Percentiles rank a stretch among this genome's conserved stretches.
Conservation (phyloP, 768 basidiomycete genomes). For the Lepiota subincarnata region DNA sequence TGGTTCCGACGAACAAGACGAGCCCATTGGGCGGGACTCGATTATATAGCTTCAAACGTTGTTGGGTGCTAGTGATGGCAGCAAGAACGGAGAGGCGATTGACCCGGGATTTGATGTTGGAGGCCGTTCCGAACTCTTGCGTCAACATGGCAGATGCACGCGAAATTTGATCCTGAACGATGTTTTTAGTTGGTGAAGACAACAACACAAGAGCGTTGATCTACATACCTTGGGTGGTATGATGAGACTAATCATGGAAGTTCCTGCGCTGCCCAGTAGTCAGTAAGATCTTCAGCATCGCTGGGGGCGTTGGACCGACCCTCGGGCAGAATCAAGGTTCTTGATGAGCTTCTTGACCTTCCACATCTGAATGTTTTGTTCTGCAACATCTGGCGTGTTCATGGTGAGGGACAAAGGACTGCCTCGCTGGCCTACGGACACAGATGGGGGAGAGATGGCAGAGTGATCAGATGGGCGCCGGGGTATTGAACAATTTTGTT, state of each 20-base stretch:
- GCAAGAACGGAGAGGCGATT: conserved; percentile 96
- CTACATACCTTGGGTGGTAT: conserved; percentile 81
- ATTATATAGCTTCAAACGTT: conserved; percentile 94
- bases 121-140: conserved; percentile 98
- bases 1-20: conserved; percentile 96
- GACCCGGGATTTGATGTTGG: conserved; percentile 99
- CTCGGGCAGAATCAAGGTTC: conserved; percentile 92
- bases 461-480: conserved; percentile 20
- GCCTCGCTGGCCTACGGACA: conserved; percentile 16
- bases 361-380: conserved; percentile 98
- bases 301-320: conserved; percentile 38
- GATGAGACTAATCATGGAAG: conserved; percentile 98
- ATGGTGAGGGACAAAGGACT: conserved; percentile 47
- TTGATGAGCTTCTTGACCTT: conserved; percentile 99
- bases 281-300: conserved; percentile 21
- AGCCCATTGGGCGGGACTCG: conserved; percentile 96
- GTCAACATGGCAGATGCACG: conserved; percentile 94
- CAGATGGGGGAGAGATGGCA: conserved; percentile 17
- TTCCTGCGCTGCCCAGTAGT: conserved; percentile 65
- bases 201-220: not conserved
- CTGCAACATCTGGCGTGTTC: conserved; percentile 75
- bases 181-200: conserved; percentile 7
- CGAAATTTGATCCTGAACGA: conserved; percentile 82
- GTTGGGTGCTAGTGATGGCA: conserved; percentile 97
- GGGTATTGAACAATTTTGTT: conserved; percentile 24